Conservation (phyloP, 2,329 filamentous ascomycete species). For the Mycosphaerelloides madeirae region DNA sequence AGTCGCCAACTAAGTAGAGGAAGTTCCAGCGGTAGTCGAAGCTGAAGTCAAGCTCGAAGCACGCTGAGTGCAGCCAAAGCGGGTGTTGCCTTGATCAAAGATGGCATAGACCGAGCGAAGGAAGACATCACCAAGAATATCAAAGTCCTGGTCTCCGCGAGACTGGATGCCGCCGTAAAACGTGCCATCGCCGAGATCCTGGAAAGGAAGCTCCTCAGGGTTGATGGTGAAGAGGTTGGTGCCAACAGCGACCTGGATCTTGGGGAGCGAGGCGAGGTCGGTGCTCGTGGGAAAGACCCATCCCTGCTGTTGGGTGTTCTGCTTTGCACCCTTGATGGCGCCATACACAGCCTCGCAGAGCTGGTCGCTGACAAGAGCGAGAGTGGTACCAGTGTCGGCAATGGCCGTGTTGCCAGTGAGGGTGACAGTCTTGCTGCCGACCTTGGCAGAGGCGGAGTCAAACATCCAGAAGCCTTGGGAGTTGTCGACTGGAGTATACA, state of each 20-base stretch:
- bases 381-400: constrained; percentile 65
- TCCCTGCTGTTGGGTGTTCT: constrained; percentile 36
- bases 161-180: constrained; percentile 64
- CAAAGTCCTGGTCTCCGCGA: constrained; percentile 54
- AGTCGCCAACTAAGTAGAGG: no score
- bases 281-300: constrained; percentile 58
- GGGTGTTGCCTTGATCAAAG: constrained; percentile 57
- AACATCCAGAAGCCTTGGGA: constrained; percentile 66
- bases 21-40: not conserved
- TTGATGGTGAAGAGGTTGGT: constrained; percentile 56
- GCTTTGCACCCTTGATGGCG: constrained; percentile 55
- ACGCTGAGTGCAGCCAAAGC: constrained; percentile 54
- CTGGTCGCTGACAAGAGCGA: constrained; percentile 59
- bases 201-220: constrained; percentile 59
- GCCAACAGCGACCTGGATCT: constrained; percentile 60
- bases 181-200: constrained; percentile 50
- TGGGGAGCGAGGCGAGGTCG: constrained; percentile 52
- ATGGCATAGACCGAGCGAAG: constrained; percentile 62
- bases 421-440: constrained; percentile 42
- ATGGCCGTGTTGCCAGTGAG: constrained; percentile 61
- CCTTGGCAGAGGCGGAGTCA: constrained; percentile 49
- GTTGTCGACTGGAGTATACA: constrained; percentile 60
- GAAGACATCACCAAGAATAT: constrained; percentile 61
- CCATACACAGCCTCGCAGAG: constrained; percentile 59
- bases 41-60: constrained; percentile 11